A percentile compares a stretch with the other conserved stretches of the same genome.
Evolutionary conservation across 2,329 filamentous ascomycete species (phyloP).

Genomic region (Dryadomyces quercivorus): DNA sequence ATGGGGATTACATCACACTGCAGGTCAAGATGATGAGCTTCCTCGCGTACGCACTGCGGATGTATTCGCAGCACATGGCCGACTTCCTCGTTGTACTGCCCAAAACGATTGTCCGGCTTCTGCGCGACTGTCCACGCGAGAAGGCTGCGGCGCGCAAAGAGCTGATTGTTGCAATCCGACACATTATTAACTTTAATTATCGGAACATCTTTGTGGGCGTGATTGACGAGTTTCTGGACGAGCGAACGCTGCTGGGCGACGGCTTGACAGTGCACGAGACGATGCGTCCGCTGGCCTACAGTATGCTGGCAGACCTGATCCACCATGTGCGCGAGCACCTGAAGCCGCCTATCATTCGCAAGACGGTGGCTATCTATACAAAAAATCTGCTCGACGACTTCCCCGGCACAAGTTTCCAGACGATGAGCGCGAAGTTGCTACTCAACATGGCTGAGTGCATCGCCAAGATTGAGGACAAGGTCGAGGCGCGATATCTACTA

Average conservation of each 20-base stretch:
- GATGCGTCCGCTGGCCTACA: constrained; percentile 89
- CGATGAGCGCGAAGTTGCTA: constrained; percentile 95
- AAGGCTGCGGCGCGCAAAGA: constrained; percentile 92
- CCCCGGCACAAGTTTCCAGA: constrained; percentile 96
- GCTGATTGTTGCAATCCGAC: constrained; percentile 85
- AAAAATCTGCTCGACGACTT: constrained; percentile 92
- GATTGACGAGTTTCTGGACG: constrained; percentile 90
- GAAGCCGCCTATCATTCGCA: constrained; percentile 78
- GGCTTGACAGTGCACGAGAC: constrained; percentile 94
- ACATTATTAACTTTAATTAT: constrained; percentile 99
- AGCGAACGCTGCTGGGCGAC: constrained; percentile 88
- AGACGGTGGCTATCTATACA: constrained; percentile 95
- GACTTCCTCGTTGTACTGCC: constrained; percentile 83
- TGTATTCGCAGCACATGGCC: constrained; percentile 73
- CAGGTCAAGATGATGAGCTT: constrained; percentile 99
- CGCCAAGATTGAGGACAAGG: constrained; percentile 83
- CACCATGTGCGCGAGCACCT: constrained; percentile 92
- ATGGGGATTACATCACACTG: constrained; percentile 93
- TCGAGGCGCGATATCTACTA: constrained; percentile 86
- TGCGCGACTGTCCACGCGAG: constrained; percentile 90
- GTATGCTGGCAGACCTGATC: constrained; percentile 95
- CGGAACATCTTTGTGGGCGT: constrained; percentile 87
- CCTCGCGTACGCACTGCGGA: constrained; percentile 78
- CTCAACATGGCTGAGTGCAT: constrained; percentile 99
- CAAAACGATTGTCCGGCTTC: constrained; percentile 75